Percentiles rank a stretch among this genome's conserved stretches.
phyloP scores from a whole-genome alignment of 345 rosid species.

The Pugionium cornutum region DNA sequence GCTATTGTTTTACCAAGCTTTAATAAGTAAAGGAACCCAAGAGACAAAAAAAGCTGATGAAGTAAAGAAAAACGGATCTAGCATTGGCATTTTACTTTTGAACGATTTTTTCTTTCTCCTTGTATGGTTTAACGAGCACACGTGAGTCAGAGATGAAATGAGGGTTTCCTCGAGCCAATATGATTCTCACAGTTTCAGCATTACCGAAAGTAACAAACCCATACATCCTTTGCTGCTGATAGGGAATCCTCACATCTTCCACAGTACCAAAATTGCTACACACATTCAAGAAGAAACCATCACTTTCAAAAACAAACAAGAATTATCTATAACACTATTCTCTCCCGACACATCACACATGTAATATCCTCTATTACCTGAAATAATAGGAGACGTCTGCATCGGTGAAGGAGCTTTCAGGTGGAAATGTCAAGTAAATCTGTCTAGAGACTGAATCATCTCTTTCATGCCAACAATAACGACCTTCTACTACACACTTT shows the following conservation, averaged over 20 bases:
- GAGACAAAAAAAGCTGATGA: background rate
- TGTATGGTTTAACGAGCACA: constrained; percentile 96
- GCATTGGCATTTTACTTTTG: constrained; percentile 54
- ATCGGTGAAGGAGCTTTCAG: constrained; percentile 94
- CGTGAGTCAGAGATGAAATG: constrained; percentile 95
- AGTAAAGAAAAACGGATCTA: background rate
- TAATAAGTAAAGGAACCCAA: constrained; percentile 13
- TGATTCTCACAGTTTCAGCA: constrained; percentile 80
- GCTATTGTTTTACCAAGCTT: constrained; percentile 34
- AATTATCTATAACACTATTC: background rate
- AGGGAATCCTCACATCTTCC: constrained; percentile 98
- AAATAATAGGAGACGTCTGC: constrained; percentile 94
- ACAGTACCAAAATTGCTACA: constrained; percentile 84
- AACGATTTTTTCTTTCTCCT: constrained; percentile 88
- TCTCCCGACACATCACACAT: background rate
- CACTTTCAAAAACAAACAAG: constrained; percentile 6
- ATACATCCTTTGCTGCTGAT: constrained; percentile 97
- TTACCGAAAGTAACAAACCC: constrained; percentile 89
- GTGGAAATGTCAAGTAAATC: constrained; percentile 96
- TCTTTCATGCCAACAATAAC: constrained; percentile 48
- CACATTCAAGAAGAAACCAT: constrained; percentile 19
- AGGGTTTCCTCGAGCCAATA: constrained; percentile 86
- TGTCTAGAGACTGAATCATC: constrained; percentile 80
- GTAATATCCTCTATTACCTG: constrained; percentile 48
- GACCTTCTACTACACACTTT: constrained; percentile 27